These are phyloP conservation scores for Lachancea quebecensis DNA, from an alignment of 805 yeast species.

Conservation along the genomic window DNA sequence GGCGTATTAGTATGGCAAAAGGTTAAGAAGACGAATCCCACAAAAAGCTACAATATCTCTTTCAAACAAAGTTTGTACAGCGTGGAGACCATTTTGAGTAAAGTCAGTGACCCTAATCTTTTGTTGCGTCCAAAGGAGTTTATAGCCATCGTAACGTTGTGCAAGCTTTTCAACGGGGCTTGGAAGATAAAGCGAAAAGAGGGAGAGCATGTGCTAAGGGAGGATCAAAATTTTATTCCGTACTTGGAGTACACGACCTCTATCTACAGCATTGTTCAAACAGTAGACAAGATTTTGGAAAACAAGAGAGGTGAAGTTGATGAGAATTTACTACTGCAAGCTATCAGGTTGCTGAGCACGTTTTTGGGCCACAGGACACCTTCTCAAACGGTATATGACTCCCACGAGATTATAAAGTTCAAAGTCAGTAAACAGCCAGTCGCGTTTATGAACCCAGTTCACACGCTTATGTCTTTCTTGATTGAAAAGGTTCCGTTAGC, in stretches of 20 bases:
- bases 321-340: constrained; percentile 20
- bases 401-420: constrained; percentile 29
- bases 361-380: constrained; percentile 24
- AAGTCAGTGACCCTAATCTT: constrained; percentile 26
- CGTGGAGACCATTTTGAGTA: constrained; percentile 32
- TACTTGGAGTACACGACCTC: constrained; percentile 45
- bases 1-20: constrained; percentile 33
- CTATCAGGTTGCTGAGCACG: constrained; percentile 33
- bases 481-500: constrained; percentile 26
- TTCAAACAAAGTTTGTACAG: constrained; percentile 32
- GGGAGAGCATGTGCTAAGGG: constrained; percentile 64
- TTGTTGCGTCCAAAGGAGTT: constrained; percentile 36
- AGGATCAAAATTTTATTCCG: constrained; percentile 42
- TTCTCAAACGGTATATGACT: constrained; percentile 21
- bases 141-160: constrained; percentile 38
- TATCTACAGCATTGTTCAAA: constrained; percentile 37
- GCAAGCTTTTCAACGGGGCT: constrained; percentile 51
- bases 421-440: constrained; percentile 44
- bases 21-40: constrained; percentile 28
- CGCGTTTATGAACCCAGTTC: constrained; percentile 55
- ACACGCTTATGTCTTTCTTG: constrained; percentile 44
- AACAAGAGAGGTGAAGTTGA: constrained; percentile 12
- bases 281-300: constrained; percentile 28
- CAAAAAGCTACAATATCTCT: constrained; percentile 30
- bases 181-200: constrained; percentile 49